Base-by-base conservation (phyloP, 1,284 basidiomycete genomes). In the Coriolopsis trogii region DNA sequence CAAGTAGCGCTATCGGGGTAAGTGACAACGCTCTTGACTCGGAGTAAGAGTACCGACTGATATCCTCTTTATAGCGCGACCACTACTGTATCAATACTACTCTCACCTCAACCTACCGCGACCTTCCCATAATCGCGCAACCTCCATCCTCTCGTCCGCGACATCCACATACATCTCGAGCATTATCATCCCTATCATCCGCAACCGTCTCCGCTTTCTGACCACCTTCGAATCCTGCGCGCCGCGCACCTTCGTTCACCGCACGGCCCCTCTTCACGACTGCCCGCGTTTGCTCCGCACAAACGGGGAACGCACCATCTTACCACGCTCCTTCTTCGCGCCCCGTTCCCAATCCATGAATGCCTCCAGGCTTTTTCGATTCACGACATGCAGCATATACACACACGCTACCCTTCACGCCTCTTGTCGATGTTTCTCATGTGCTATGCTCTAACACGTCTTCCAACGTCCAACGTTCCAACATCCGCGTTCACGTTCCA, bases 281-380 rank as follows among this genome's bases (percentile, higher is more conserved):
- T 12, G 9, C 20, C 33, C 10, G 33, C 33, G 8, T 4, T 34
- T 34, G n/a, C n/a, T n/a, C n/a, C n/a, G n/a, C n/a, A n/a, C n/a
- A n/a, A n/a, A n/a, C n/a, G n/a, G n/a, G n/a, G n/a, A n/a, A n/a
- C n/a, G n/a, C n/a, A n/a, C n/a, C n/a, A n/a, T n/a, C n/a, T n/a
- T n/a, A n/a, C n/a, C 56, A 58, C 56, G n/a, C 49, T 58, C 53
- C 10, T 53, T 58, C 34, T 49, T 53, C 36, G 30, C 49, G n/a
- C n/a, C n/a, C n/a, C n/a, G 29, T 13, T 33, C 36, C 24, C n/a
- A 16, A 33, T 38, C 33, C 28, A 18, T 26, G 41, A 37, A 36
- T 44, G 46, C 46, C 43, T 15, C 29, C 40, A 28, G 48, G 40
- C 46, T 49, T 23, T n/a, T n/a, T n/a, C 30, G 24, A 23, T 28